Evolutionary conservation across 306 rosid species (phyloP).

Genomic region (Begonia fuchsioides): DNA sequence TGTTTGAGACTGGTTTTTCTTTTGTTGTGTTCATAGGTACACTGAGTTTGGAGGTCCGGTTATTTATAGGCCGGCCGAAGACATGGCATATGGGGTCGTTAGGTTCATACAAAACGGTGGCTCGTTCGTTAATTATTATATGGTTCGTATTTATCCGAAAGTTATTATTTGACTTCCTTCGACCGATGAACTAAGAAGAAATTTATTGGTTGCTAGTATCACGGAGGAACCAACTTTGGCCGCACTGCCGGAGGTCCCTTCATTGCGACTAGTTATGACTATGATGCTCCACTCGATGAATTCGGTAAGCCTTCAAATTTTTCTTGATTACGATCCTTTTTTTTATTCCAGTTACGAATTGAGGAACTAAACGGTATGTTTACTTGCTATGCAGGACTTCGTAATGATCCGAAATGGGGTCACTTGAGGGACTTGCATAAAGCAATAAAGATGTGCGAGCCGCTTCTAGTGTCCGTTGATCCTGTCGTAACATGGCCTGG

Average conservation of each 20-base stretch:
- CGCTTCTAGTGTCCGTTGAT: constrained; percentile 54
- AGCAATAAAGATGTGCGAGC: constrained; percentile 66
- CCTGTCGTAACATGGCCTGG: constrained; percentile 57
- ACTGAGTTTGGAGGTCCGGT: constrained; percentile 82
- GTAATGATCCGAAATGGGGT: constrained; percentile 84
- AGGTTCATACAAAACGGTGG: constrained; percentile 85
- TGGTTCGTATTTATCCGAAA: constrained; percentile 24
- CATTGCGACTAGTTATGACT: constrained; percentile 88
- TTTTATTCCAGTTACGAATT: no score
- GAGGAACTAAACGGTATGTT: neutral
- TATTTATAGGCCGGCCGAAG: constrained; percentile 78
- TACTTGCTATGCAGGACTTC: constrained; percentile 34
- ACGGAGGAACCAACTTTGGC: constrained; percentile 98
- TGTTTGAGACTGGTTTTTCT: constrained; percentile 2
- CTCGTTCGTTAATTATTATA: constrained; percentile 72
- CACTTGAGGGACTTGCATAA: constrained; percentile 75
- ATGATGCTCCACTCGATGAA: constrained; percentile 88
- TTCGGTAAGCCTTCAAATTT: constrained; percentile 34
- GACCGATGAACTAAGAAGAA: neutral
- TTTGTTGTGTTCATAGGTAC: constrained; percentile 30
- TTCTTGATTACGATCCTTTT: no score
- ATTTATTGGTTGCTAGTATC: constrained; percentile 39
- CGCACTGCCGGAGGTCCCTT: constrained; percentile 79
- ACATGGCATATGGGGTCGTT: constrained; percentile 67
- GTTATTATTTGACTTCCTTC: neutral